Evolutionary conservation across 345 rosid genomes (phyloP), one percentile per base, ranked within the genome.

Genomic region (Gossypium mustelinum): DNA sequence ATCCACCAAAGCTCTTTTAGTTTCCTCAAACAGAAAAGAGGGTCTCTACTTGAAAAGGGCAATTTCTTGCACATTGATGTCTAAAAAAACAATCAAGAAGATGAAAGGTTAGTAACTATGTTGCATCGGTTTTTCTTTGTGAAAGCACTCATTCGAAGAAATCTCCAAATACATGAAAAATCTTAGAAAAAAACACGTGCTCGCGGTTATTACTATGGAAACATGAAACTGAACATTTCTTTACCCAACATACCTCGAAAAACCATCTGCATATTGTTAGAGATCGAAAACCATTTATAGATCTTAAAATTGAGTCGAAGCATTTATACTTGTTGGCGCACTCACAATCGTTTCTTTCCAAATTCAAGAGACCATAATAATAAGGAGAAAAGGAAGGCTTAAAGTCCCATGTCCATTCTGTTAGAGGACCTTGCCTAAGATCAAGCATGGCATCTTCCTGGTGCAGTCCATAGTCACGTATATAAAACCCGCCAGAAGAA

Each of bases 1-100:
- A 47, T 47, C 72, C 72, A 68, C 72, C 72, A 68, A 4, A 68
- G 39, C 41, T 68, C 72, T 47, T 12, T 14, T 16, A 68, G 20
- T 16, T 9, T 0, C 12, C n/a, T 1, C 18, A 68, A 1, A 47
- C 20, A 16, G 47, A 22, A 22, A 16, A 0, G 41, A 18, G 8
- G 7, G 27, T 44, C 11, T 4, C 25, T 20, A 18, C 70, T 10
- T 43, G 14, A 18, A 44, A 11, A 65, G 11, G 9, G 10, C 22
- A 66, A 2, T 54, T 9, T 25, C 14, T 11, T 3, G 29, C 62
- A 58, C 7, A 22, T 24, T 2, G 34, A 58, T 25, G 27, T 24
- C 16, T 24, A 24, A 22, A 58, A 29, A 58, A 22, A 57, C 7
- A 57, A 57, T 27, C 11, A 56, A 57, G 24, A 11, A 8, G 27